Conservation (phyloP, 148 eudicot species). For the Spergularia bocconei region DNA sequence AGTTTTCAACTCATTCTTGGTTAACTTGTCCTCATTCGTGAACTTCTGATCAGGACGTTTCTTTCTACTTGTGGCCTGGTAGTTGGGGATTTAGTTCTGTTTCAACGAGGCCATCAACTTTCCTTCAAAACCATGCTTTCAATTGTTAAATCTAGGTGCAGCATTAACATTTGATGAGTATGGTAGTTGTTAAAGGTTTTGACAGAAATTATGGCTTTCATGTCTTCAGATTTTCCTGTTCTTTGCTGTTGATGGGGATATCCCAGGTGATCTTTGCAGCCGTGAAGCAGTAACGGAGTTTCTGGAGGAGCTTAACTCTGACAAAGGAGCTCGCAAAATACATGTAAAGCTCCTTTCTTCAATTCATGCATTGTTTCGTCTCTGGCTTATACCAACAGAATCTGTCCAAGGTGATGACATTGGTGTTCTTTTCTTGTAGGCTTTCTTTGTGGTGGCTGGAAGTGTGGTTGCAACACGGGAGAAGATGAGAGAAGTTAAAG, state of each 20-base stretch:
- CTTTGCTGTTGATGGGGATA: slow-evolving; percentile 15
- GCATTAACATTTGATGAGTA: too few species aligned
- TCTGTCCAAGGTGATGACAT: not conserved
- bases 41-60: too few species aligned
- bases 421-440: slow-evolving; percentile 1
- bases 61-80: too few species aligned
- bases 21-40: too few species aligned
- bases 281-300: slow-evolving; percentile 20
- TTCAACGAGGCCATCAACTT: too few species aligned
- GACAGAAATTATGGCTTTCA: not conserved
- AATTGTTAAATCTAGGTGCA: too few species aligned
- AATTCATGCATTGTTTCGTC: not conserved
- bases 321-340: not conserved
- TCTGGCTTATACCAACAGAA: too few species aligned
- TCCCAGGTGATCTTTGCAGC: not conserved
- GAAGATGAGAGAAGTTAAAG: not conserved
- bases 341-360: not conserved
- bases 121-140: too few species aligned
- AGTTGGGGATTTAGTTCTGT: too few species aligned
- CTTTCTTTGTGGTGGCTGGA: not conserved
- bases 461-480: not conserved
- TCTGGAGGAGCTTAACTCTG: slow-evolving; percentile 19
- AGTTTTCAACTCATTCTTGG: too few species aligned
- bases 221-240: slow-evolving; percentile 12
- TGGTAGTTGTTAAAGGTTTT: too few species aligned